A percentile compares a stretch with the other conserved stretches of the same genome.
phyloP scores from a whole-genome alignment of 306 rosid species.

The Sophora flavescens region DNA sequence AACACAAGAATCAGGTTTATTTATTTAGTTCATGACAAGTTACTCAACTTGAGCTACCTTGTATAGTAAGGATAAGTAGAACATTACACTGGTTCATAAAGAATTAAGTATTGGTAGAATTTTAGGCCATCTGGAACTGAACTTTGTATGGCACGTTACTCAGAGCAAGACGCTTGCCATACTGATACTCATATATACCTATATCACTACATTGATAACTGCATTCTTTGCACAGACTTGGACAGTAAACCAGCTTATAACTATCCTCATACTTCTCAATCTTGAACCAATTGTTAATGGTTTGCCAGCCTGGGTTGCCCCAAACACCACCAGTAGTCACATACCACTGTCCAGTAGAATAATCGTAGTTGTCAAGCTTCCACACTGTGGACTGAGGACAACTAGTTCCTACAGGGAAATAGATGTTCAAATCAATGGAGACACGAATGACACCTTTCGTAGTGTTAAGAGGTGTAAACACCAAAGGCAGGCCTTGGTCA shows the following conservation, averaged over 20 bases:
- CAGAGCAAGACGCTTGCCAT: conserved; percentile 28
- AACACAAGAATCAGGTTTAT: too few relatives aligned
- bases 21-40: too few relatives aligned
- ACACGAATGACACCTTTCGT: conserved; percentile 48
- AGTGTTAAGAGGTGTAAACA: conserved; percentile 38
- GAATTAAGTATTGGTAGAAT: neutral
- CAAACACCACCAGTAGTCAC: conserved; percentile 43
- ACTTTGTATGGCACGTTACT: conserved; percentile 13
- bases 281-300: conserved; percentile 55
- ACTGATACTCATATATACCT: neutral
- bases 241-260: conserved; percentile 66
- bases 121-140: conserved; percentile 13
- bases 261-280: conserved; percentile 53
- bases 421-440: conserved; percentile 58
- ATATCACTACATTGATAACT: conserved; percentile 54
- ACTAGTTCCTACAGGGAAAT: conserved; percentile 1
- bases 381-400: conserved; percentile 51
- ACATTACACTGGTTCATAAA: neutral
- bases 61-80: neutral
- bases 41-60: neutral
- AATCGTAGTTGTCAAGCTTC: conserved; percentile 48
- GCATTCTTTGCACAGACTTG: conserved; percentile 53
- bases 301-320: conserved; percentile 49
- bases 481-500: conserved; percentile 44
- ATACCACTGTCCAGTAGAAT: conserved; percentile 31